Evolutionary conservation across 2,329 filamentous ascomycete species (phyloP).

Genomic region (Sclerotinia subarctica): DNA sequence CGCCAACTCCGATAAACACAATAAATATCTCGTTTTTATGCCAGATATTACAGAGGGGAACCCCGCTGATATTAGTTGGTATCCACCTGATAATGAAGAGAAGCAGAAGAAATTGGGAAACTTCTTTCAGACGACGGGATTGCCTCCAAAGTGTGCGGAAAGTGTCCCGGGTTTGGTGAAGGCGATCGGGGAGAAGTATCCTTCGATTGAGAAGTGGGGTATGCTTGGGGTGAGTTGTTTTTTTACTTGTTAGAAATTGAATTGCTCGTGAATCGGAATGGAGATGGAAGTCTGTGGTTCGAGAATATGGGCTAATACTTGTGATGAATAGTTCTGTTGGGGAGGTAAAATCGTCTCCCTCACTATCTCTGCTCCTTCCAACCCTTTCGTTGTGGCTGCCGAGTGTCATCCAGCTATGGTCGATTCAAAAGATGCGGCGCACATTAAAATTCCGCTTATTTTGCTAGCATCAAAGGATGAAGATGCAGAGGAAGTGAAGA

Average conservation of each 20-base stretch:
- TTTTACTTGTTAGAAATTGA: not conserved
- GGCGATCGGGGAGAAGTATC: constrained; percentile 49
- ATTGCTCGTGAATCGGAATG: not conserved
- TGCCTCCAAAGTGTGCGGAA: constrained; percentile 41
- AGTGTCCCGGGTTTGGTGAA: constrained; percentile 51
- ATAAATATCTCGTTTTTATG: constrained; percentile 81
- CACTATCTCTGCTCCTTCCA: constrained; percentile 25
- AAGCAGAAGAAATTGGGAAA: constrained; percentile 56
- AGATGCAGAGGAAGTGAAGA: constrained; percentile 43
- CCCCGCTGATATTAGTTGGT: constrained; percentile 47
- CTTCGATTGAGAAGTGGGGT: constrained; percentile 49
- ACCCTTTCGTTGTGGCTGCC: constrained; percentile 52
- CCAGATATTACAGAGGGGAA: constrained; percentile 83
- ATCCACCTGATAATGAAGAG: constrained; percentile 58
- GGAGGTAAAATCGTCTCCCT: constrained; percentile 38
- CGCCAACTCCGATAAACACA: constrained; percentile 49
- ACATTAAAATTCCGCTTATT: constrained; percentile 58
- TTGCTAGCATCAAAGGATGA: constrained; percentile 67
- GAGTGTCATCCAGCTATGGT: constrained; percentile 61
- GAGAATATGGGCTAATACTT: not conserved
- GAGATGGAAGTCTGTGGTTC: not conserved
- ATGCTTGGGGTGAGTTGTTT: constrained; percentile 29
- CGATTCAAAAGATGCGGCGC: constrained; percentile 57
- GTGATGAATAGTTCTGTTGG: constrained; percentile 35
- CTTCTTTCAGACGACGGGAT: constrained; percentile 49